phyloP scores from a whole-genome alignment of 768 basidiomycete genomes.

The Glaciozyma antarctica region DNA sequence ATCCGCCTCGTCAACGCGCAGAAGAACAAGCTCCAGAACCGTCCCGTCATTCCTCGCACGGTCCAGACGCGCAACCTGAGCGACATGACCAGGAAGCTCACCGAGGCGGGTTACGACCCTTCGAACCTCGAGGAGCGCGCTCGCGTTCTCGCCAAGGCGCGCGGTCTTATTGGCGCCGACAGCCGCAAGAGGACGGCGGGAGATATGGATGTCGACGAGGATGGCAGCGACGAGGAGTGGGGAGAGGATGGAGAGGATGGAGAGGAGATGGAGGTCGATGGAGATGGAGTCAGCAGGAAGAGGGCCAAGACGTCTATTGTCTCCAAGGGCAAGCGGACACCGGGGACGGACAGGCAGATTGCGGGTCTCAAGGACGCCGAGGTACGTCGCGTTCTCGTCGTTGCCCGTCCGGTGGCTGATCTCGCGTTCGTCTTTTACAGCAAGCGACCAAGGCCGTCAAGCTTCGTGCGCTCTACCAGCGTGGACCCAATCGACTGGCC shows the following conservation, averaged over 20 bases:
- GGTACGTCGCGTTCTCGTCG: conserved; percentile 4
- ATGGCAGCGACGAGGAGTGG: conserved; percentile 14
- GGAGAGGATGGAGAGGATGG: conserved; percentile 36
- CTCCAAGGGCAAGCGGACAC: conserved; percentile 30
- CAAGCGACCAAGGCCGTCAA: conserved; percentile 71
- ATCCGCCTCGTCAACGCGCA: conserved; percentile 48
- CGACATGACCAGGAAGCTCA: conserved; percentile 70
- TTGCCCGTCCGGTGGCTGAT: neutral
- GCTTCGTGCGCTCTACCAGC: conserved; percentile 75
- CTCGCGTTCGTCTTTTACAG: conserved; percentile 40
- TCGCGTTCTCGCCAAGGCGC: conserved; percentile 63
- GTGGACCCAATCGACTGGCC: conserved; percentile 75
- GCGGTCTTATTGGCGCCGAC: conserved; percentile 40
- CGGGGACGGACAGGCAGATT: conserved; percentile 23
- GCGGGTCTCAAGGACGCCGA: conserved; percentile 19
- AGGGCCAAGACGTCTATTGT: conserved; percentile 28
- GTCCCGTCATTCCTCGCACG: conserved; percentile 61
- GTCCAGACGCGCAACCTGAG: conserved; percentile 55
- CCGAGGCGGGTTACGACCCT: conserved; percentile 82
- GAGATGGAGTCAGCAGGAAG: conserved; percentile 25
- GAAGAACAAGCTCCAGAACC: conserved; percentile 82
- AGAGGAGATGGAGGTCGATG: conserved; percentile 42
- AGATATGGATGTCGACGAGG: conserved; percentile 40
- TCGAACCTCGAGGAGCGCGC: conserved; percentile 83
- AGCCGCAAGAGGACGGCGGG: conserved; percentile 57